These are phyloP conservation scores for Metschnikowia koreensis DNA, from an alignment of 805 yeast species.

Conservation along the genomic window DNA sequence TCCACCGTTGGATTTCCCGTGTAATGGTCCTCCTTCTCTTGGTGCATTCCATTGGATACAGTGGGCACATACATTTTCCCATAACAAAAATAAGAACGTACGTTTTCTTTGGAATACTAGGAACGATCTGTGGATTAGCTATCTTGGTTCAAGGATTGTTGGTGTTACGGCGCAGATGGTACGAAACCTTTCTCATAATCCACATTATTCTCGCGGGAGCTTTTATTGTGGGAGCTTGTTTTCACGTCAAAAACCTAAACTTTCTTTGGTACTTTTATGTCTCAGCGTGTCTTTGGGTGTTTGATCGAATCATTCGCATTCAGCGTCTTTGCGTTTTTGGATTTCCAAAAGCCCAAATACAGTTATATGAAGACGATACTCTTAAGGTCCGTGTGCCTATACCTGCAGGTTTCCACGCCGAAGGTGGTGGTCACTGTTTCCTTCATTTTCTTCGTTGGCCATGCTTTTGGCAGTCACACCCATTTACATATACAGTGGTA, in stretches of 20 bases:
- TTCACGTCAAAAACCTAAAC: slow-evolving; percentile 42
- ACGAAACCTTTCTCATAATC: slow-evolving; percentile 39
- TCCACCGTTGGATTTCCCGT: slow-evolving; percentile 59
- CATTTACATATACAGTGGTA: slow-evolving; percentile 48
- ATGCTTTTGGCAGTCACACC: slow-evolving; percentile 66
- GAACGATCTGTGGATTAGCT: slow-evolving; percentile 43
- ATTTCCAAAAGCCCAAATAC: slow-evolving; percentile 47
- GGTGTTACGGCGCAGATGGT: slow-evolving; percentile 44
- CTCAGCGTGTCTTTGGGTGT: slow-evolving; percentile 18
- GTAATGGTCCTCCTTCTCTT: slow-evolving; percentile 39
- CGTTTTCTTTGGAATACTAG: slow-evolving; percentile 35
- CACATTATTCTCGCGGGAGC: slow-evolving; percentile 38
- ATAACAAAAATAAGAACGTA: slow-evolving; percentile 14
- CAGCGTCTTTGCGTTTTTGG: slow-evolving; percentile 60
- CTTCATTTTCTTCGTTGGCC: slow-evolving; percentile 46
- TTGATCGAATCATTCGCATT: slow-evolving; percentile 49
- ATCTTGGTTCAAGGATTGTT: slow-evolving; percentile 48
- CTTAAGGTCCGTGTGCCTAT: slow-evolving; percentile 49
- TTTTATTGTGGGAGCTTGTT: slow-evolving; percentile 47
- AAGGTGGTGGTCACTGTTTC: slow-evolving; percentile 65
- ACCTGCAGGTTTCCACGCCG: slow-evolving; percentile 53
- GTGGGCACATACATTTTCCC: slow-evolving; percentile 3
- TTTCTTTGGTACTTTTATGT: slow-evolving; percentile 16
- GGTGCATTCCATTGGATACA: slow-evolving; percentile 37
- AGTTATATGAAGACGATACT: slow-evolving; percentile 44